Evolutionary conservation across 78 protist genomes (phyloP).

Genomic region (Dictyostelium discoideum): dicty_2.7 NC_007091.3:2382001-2382500

Average conservation of each 20-base stretch:
- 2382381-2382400: conserved; percentile 23
- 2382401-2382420: neutral
- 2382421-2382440: conserved; percentile 15
- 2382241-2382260: conserved; percentile 59
- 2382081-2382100: conserved; percentile 19
- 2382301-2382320: conserved; percentile 43
- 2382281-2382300: conserved; percentile 66
- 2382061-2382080: conserved; percentile 71
- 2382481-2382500: conserved; percentile 36
- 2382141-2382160: conserved; percentile 73
- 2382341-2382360: conserved; percentile 41
- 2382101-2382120: conserved; percentile 20
- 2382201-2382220: conserved; percentile 42
- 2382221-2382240: conserved; percentile 56
- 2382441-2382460: conserved; percentile 75
- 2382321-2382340: conserved; percentile 33
- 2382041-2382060: conserved; percentile 55
- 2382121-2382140: conserved; percentile 45
- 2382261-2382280: conserved; percentile 7
- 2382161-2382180: conserved; percentile 33
- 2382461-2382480: conserved; percentile 64
- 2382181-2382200: conserved; percentile 59
- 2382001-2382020: conserved; percentile 40
- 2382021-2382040: conserved; percentile 41
- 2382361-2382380: conserved; percentile 51